Conservation (phyloP, 2,329 filamentous ascomycete genomes). For the Tolypocladium tropicale region DNA sequence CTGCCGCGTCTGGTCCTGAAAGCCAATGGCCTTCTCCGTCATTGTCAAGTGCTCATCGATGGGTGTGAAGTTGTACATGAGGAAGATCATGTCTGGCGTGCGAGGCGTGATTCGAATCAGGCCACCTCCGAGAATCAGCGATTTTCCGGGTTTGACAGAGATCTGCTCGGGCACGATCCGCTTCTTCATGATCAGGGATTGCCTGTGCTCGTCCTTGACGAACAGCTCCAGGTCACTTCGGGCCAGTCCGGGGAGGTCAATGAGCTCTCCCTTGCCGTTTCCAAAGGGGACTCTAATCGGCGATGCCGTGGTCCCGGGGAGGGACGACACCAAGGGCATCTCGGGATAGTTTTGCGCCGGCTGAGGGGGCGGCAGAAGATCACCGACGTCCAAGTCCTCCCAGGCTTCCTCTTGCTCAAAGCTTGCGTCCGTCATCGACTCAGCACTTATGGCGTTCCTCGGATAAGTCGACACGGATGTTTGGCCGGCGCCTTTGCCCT, state of each 20-base stretch:
- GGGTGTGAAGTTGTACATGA: slow-evolving; percentile 82
- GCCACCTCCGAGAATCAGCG: slow-evolving; percentile 67
- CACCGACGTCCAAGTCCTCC: slow-evolving; percentile 26
- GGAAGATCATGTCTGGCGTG: slow-evolving; percentile 48
- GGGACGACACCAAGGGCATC: slow-evolving; percentile 76
- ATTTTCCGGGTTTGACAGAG: slow-evolving; percentile 64
- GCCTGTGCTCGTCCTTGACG: slow-evolving; percentile 55
- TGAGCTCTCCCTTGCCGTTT: slow-evolving; percentile 74
- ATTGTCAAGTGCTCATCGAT: slow-evolving; percentile 65
- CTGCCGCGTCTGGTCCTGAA: slow-evolving; percentile 55
- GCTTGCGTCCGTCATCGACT: slow-evolving; percentile 20
- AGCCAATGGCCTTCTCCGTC: slow-evolving; percentile 67
- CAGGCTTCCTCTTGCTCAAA: slow-evolving; percentile 4
- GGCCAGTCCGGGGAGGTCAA: slow-evolving; percentile 81
- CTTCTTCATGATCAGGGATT: slow-evolving; percentile 66
- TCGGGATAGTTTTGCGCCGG: slow-evolving; percentile 64
- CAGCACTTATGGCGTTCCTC: slow-evolving; percentile 4
- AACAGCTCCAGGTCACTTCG: slow-evolving; percentile 63
- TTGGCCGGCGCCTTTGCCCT: slow-evolving; percentile 5
- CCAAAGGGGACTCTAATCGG: slow-evolving; percentile 91
- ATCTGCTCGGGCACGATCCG: slow-evolving; percentile 65
- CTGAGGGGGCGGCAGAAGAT: slow-evolving; percentile 67
- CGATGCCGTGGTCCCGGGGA: slow-evolving; percentile 89
- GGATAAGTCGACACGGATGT: slow-evolving; percentile 9
- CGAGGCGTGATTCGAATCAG: slow-evolving; percentile 79